Evolutionary conservation across 805 yeast species (phyloP), one percentile per base, ranked within the genome.

Genomic region (Pichia phayaonensis): DNA sequence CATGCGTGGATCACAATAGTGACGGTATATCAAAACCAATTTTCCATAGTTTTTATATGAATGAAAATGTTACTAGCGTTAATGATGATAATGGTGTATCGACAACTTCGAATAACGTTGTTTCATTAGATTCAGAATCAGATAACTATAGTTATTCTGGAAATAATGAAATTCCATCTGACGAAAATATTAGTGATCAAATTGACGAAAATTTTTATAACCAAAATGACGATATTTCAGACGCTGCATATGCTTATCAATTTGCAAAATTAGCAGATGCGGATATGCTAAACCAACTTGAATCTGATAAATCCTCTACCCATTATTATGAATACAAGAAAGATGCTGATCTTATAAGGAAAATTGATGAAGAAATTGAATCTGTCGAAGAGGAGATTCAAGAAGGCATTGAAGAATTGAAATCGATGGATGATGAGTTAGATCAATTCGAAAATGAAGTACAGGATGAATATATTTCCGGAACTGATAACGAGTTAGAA

Each of bases 251-350:
- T 23, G 49, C 52, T 7, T 40, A 45, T 26, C 34, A 22, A 15
- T 21, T 46, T n/a, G 51, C 51, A 31, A 46, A 20, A 22, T 39
- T 56, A 39, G 46, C 51, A 15, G 53, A 45, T 10, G 22, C 20
- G 20, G 38, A 18, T 7, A 8, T 34, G 20, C 31, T 15, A 11
- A 41, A 11, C 4, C 23, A 39, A 10, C 16, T 12, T 39, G 41
- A 39, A 20, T 16, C 1, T n/a, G n/a, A 24, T 8, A 23, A 40
- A 15, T 13, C 16, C 15, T 10, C 22, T 41, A 22, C 7, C n/a
- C 16, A 3, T 34, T 5, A 16, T 34, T n/a, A 8, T 16, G 8
- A 45, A 18, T 40, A 20, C 11, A 24, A 44, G 12, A 34, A 45
- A 13, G 42, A 45, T n/a, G 27, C 8, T 27, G 36, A 45, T 10